A percentile compares a stretch with the other conserved stretches of the same genome.
These are phyloP conservation scores for Capsicum chinense DNA, from an alignment of 257 asterid species.

Conservation along the genomic window DNA sequence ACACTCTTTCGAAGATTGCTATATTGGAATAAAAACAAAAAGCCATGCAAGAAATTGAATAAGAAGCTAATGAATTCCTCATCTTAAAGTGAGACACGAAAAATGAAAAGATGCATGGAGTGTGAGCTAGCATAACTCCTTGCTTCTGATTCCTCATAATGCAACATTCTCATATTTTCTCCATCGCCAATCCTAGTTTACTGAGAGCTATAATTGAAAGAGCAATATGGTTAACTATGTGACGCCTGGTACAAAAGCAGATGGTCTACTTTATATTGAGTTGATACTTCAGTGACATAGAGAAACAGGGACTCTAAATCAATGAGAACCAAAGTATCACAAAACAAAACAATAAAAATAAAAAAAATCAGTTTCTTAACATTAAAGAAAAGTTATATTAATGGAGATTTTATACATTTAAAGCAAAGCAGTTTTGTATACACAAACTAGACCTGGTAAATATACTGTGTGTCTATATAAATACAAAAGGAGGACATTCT, in stretches of 20 bases:
- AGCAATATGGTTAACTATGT: not conserved
- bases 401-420: not conserved
- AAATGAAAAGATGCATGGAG: not conserved
- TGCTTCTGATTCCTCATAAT: not conserved
- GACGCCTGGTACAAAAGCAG: not conserved
- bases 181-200: not conserved
- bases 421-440: not conserved
- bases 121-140: constrained; percentile 12
- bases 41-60: not conserved
- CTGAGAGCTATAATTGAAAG: not conserved
- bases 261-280: no score
- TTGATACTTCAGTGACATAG: not conserved
- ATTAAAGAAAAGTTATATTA: not conserved
- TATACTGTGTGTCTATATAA: not conserved
- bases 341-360: not conserved
- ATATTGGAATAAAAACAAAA: not conserved
- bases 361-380: not conserved
- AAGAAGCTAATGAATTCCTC: not conserved
- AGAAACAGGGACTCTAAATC: not conserved
- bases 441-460: not conserved
- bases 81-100: not conserved
- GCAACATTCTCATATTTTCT: not conserved
- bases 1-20: not conserved
- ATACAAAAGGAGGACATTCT: not conserved
- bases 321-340: not conserved